phyloP scores from a whole-genome alignment of 805 yeast genomes.

The Saccharomyces mikatae region DNA sequence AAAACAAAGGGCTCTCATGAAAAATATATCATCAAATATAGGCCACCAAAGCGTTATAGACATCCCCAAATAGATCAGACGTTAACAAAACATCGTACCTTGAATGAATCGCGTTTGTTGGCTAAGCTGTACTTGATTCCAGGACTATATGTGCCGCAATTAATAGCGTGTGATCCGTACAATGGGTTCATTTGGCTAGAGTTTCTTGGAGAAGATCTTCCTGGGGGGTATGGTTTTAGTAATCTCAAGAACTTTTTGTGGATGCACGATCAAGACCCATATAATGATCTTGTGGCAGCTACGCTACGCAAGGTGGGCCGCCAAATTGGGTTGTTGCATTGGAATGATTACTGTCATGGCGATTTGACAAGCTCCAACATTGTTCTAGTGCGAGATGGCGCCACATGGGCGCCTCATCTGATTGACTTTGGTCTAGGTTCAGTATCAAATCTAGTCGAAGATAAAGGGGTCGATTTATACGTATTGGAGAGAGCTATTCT shows the following conservation, averaged over 20 bases:
- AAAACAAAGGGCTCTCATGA: conserved; percentile 15
- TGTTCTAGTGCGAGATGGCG: conserved; percentile 37
- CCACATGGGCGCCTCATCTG: conserved; percentile 43
- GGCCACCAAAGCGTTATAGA: conserved; percentile 88
- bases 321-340: conserved; percentile 63
- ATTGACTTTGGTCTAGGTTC: conserved; percentile 92
- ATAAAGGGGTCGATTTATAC: conserved; percentile 93
- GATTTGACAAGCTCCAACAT: conserved; percentile 89
- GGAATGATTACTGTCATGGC: conserved; percentile 79
- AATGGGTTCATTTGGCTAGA: conserved; percentile 90
- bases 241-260: conserved; percentile 70
- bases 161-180: conserved; percentile 67
- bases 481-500: conserved; percentile 86
- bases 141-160: conserved; percentile 61
- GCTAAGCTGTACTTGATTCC: conserved; percentile 39
- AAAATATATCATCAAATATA: conserved; percentile 62
- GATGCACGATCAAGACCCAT: conserved; percentile 33
- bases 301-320: conserved; percentile 52
- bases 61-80: conserved; percentile 72
- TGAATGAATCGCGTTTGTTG: conserved; percentile 75
- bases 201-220: conserved; percentile 49
- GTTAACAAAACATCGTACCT: conserved; percentile 72
- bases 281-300: conserved; percentile 33
- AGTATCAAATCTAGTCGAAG: conserved; percentile 69
- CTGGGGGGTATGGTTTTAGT: conserved; percentile 43